These are phyloP conservation scores for Sarocladiaceae sp. DNA, from an alignment of 2,329 filamentous ascomycete species.

Conservation along the genomic window DNA sequence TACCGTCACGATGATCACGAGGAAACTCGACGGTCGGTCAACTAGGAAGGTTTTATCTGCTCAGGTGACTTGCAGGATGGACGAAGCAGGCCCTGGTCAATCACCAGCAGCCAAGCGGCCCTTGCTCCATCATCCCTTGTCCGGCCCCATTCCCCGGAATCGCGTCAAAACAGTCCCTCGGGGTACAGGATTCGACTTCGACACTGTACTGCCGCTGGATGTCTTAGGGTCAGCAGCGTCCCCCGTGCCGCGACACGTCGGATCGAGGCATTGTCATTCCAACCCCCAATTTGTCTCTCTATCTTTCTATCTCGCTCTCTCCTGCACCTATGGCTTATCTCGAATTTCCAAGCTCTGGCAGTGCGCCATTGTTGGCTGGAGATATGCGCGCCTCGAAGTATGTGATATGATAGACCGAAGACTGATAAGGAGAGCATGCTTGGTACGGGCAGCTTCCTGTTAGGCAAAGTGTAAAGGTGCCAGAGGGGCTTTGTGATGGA, in stretches of 20 bases:
- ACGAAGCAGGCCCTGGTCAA: background rate
- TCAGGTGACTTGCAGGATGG: too few relatives aligned
- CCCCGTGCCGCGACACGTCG: background rate
- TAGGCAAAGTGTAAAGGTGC: background rate
- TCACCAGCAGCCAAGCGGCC: background rate
- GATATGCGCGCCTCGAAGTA: background rate
- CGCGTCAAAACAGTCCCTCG: constrained; percentile 4
- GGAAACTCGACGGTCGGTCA: too few relatives aligned
- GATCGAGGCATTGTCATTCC: constrained; percentile 2
- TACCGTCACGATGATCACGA: too few relatives aligned
- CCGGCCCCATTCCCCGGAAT: constrained; percentile 9
- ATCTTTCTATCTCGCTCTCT: constrained; percentile 12
- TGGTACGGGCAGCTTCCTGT: background rate
- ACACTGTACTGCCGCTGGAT: background rate
- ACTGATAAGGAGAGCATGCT: background rate
- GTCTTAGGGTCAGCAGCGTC: background rate
- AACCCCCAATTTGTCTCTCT: constrained; percentile 6
- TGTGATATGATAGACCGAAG: background rate
- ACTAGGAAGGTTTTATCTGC: too few relatives aligned
- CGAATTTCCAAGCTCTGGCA: too few relatives aligned
- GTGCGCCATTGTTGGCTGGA: too few relatives aligned
- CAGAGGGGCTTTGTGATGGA: background rate
- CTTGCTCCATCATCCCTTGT: constrained; percentile 3
- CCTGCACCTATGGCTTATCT: constrained; percentile 6
- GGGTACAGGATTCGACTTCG: constrained; percentile 5